Conservation (phyloP, 1,284 basidiomycete genomes). For the Xerocomus nothofagi region DNA sequence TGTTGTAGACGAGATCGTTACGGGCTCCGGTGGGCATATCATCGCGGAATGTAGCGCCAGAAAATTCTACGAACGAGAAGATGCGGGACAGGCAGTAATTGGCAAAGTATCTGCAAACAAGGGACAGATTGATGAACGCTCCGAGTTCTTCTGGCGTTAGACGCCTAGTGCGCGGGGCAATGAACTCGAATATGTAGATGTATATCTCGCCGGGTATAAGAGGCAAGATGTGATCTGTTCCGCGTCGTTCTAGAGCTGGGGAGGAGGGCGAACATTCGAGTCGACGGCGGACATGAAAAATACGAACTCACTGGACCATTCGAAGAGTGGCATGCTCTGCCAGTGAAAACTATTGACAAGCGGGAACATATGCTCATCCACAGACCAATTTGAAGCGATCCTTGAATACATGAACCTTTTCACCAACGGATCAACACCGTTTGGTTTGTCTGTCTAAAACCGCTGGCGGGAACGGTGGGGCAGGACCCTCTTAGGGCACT, state of each 20-base stretch:
- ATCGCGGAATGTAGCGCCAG: conserved; percentile 5
- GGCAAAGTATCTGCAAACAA: conserved; percentile 46
- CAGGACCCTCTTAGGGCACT: no score
- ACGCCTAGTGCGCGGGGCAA: conserved; percentile 7
- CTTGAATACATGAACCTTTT: no score
- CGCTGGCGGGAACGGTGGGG: no score
- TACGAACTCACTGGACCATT: conserved; percentile 17
- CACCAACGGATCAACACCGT: no score
- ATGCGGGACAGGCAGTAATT: conserved; percentile 37
- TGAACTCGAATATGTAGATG: conserved; percentile 36
- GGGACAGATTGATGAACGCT: conserved; percentile 35
- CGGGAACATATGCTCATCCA: no score
- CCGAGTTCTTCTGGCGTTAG: conserved; percentile 11
- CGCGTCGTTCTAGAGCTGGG: conserved; percentile 24
- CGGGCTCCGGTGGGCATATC: neutral
- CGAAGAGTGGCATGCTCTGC: no score
- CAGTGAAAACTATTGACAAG: no score
- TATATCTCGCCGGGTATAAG: conserved; percentile 40
- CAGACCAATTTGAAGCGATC: no score
- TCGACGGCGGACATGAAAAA: neutral
- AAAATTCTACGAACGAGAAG: conserved; percentile 36
- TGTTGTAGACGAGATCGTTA: neutral
- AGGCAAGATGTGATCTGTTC: conserved; percentile 1
- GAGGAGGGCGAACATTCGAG: neutral
- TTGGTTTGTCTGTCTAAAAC: no score